phyloP scores from a whole-genome alignment of 208 protist genomes.

The Crithidia fasciculata region DNA sequence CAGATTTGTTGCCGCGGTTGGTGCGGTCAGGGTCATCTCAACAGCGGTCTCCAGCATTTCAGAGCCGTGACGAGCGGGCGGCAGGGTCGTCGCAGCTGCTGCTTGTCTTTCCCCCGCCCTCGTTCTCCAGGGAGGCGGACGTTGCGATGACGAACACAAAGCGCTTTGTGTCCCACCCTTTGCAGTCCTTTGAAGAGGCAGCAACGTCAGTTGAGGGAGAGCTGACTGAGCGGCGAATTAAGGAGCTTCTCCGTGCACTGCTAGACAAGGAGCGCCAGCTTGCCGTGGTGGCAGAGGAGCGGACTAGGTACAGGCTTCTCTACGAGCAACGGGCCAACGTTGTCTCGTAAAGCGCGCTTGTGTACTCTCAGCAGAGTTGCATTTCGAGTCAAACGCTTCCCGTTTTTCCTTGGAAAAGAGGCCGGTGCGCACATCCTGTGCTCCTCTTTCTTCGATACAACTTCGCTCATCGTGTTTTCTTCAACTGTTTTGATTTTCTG shows the following conservation, averaged over 20 bases:
- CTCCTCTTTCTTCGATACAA: too few species aligned
- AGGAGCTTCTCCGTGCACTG: constrained; percentile 70
- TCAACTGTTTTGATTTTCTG: not conserved
- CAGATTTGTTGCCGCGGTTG: not conserved
- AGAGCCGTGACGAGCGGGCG: not conserved
- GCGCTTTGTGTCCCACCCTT: too few species aligned
- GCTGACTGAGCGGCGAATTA: constrained; percentile 30
- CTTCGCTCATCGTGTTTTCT: not conserved
- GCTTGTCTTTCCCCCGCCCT: not conserved
- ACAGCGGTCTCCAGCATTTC: not conserved
- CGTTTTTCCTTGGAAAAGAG: too few species aligned
- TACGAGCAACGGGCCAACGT: constrained; percentile 13
- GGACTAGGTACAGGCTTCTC: constrained; percentile 28
- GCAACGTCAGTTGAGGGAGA: not conserved
- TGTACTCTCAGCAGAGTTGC: not conserved
- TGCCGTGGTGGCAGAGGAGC: constrained; percentile 48
- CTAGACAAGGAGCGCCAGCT: constrained; percentile 80
- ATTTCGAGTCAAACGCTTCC: too few species aligned
- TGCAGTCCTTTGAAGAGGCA: not conserved
- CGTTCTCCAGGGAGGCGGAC: not conserved
- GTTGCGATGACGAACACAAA: too few species aligned
- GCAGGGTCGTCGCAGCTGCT: not conserved
- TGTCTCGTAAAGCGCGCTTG: not conserved
- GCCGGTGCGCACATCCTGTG: too few species aligned
- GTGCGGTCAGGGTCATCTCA: not conserved